Base-by-base conservation (phyloP, 2,329 filamentous ascomycete species). In the Podosphaera aphanis region DNA sequence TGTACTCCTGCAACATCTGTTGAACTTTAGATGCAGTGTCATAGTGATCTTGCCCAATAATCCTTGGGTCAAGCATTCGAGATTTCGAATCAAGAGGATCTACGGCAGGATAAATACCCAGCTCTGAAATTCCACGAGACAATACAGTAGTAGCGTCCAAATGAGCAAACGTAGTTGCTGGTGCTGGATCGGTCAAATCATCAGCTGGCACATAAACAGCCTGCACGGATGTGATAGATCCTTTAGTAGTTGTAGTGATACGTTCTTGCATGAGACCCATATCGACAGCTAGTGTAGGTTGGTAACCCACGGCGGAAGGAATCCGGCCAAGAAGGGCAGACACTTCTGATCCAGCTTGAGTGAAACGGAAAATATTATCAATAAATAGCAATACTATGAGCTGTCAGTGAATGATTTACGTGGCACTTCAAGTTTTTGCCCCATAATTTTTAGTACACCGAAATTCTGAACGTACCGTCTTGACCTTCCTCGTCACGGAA, bases 301-400 rank as follows among this genome's bases (percentile, higher is more conserved):
- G 90, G 78, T 98, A 98, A 80, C 90, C 90, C 81, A 98, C 90
- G 65, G 90, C 90, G 74, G 90, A 98, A 69, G 90, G 90, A 62
- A 98, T 98, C 85, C 90, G 88, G 74, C 90, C 90, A 56, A 98
- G 76, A 65, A 98, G 78, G 63, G 90, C 90, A 73, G 88, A 95
- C 77, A 98, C 90, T 73, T 98, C 90, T 62, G 90, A 95, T 86
- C 90, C 90, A 66, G 90, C 90, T 73, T 95, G 88, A 56, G 88
- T 94, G 77, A 95, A 95, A 63, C 90, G 82, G 84, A 94, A 95
- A 71, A 98, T 95, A 77, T 98, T 98, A 81, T 98, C 90, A 67
- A 95, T 95, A 76, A 95, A 94, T 67, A 94, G 85, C 64, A 94
- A 74, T 76, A 94, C 84, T 81, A 49, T 5, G 25, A 23, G 25